A percentile compares a stretch with the other conserved stretches of the same genome.
These are phyloP conservation scores for Magnaporthiopsis poae DNA, from an alignment of 2,329 filamentous ascomycete genomes.

Conservation along the genomic window DNA sequence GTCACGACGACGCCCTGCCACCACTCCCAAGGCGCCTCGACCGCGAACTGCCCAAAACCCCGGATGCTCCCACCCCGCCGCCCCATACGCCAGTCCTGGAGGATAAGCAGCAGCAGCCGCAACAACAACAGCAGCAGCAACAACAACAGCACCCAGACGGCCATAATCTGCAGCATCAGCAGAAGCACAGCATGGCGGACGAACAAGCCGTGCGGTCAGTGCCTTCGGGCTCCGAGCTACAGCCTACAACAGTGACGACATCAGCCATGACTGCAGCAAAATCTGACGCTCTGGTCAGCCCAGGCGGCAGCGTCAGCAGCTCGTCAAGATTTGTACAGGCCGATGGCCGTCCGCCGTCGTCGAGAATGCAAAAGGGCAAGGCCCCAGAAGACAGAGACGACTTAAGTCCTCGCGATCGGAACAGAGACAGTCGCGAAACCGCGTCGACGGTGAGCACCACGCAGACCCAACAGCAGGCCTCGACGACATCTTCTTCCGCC, in stretches of 20 bases:
- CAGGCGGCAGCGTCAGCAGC: slow-evolving; percentile 3
- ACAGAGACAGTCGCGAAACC: slow-evolving; percentile 44
- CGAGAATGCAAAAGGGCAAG: slow-evolving; percentile 6
- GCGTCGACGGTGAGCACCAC: slow-evolving; percentile 40
- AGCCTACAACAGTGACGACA: slow-evolving; percentile 3
- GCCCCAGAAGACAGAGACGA: slow-evolving; percentile 23
- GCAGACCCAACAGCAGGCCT: slow-evolving; percentile 35
- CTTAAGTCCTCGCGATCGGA: slow-evolving; percentile 23
- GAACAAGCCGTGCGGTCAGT: slow-evolving; percentile 3
- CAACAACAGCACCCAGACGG: slow-evolving; percentile 6
- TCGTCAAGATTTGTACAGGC: slow-evolving; percentile 2
- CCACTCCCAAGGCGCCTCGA: slow-evolving; percentile 15
- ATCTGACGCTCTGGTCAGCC: slow-evolving; percentile 7
- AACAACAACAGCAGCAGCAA: neutral
- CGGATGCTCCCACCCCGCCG: slow-evolving; percentile 28
- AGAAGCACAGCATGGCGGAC: slow-evolving; percentile 10
- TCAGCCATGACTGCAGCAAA: slow-evolving; percentile 2
- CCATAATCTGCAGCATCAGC: slow-evolving; percentile 10
- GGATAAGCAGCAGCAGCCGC: neutral
- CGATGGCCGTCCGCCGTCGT: neutral
- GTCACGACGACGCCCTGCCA: slow-evolving; percentile 12
- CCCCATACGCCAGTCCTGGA: slow-evolving; percentile 23
- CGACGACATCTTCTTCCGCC: slow-evolving; percentile 39
- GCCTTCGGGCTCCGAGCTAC: slow-evolving; percentile 11
- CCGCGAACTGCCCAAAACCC: slow-evolving; percentile 24